phyloP scores from a whole-genome alignment of 768 basidiomycete species.

The Lentinus brumalis region DNA sequence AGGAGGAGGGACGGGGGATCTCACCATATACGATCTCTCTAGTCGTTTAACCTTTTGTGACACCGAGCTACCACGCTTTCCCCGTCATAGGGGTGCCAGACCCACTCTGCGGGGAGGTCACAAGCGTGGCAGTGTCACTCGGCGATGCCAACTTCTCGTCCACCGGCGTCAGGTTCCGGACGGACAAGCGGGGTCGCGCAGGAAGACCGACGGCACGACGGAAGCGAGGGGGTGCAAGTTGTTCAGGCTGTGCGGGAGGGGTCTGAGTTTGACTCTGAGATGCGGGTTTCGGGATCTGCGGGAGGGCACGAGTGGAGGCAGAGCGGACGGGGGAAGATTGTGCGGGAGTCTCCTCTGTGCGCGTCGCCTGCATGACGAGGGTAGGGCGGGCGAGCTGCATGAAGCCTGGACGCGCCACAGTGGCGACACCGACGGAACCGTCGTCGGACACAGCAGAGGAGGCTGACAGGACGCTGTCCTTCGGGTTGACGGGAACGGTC shows the following conservation, averaged over 20 bases:
- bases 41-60: neutral
- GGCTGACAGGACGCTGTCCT: conserved; percentile 16
- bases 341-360: neutral
- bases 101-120: conserved; percentile 14
- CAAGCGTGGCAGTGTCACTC: conserved; percentile 14
- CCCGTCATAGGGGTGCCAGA: conserved; percentile 14
- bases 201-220: conserved; percentile 29
- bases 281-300: neutral
- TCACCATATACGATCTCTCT: neutral
- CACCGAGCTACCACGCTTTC: conserved; percentile 4
- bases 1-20: neutral
- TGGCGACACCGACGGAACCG: conserved; percentile 4
- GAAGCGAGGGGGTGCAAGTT: conserved; percentile 15
- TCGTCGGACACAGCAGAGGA: conserved; percentile 7
- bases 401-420: neutral
- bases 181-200: conserved; percentile 25
- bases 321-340: neutral
- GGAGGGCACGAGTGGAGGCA: neutral
- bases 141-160: conserved; percentile 14
- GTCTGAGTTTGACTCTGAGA: conserved; percentile 1
- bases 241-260: neutral
- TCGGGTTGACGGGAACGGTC: conserved; percentile 31
- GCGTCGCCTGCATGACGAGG: conserved; percentile 1
- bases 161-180: conserved; percentile 13
- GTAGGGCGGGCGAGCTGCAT: conserved; percentile 13